Percentiles rank a stretch among this genome's conserved stretches.
Conservation (phyloP, 352 stramenopile species). For the Thalassiosira hispida region DNA sequence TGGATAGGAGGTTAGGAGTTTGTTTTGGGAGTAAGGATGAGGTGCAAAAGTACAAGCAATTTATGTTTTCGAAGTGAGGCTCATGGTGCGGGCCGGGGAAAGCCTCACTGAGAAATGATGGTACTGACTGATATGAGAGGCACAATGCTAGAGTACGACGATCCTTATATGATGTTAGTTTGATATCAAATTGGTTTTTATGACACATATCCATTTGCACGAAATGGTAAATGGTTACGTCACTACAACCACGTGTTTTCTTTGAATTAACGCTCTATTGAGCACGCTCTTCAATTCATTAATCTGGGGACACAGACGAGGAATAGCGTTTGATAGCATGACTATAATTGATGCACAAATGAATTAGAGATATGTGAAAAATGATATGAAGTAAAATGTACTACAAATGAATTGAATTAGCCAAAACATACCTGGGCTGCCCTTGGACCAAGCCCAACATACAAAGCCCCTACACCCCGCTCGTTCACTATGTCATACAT, state of each 20-base stretch:
- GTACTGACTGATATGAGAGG: too few relatives aligned
- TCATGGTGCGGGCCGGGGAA: not conserved
- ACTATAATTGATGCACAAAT: not conserved
- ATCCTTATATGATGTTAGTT: too few relatives aligned
- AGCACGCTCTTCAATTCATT: slow-evolving; percentile 2
- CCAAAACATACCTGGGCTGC: not conserved
- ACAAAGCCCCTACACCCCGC: slow-evolving; percentile 26
- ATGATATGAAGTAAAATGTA: too few relatives aligned
- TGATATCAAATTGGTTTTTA: too few relatives aligned
- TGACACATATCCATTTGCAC: too few relatives aligned
- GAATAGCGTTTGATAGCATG: slow-evolving; percentile 43
- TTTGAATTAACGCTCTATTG: not conserved
- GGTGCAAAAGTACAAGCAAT: slow-evolving; percentile 78
- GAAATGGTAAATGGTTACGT: too few relatives aligned
- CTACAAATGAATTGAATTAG: too few relatives aligned
- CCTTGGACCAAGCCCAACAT: slow-evolving; percentile 28
- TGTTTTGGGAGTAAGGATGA: slow-evolving; percentile 82
- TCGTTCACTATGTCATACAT: slow-evolving; percentile 34
- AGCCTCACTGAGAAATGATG: too few relatives aligned
- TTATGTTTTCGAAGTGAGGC: slow-evolving; percentile 69
- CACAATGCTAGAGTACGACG: too few relatives aligned
- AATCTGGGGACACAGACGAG: slow-evolving; percentile 39
- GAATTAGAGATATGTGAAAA: too few relatives aligned
- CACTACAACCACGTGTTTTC: too few relatives aligned
- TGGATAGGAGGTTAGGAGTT: slow-evolving; percentile 80